Conservation (phyloP, 2,329 filamentous ascomycete genomes). For the Helotiales sp. region DNA sequence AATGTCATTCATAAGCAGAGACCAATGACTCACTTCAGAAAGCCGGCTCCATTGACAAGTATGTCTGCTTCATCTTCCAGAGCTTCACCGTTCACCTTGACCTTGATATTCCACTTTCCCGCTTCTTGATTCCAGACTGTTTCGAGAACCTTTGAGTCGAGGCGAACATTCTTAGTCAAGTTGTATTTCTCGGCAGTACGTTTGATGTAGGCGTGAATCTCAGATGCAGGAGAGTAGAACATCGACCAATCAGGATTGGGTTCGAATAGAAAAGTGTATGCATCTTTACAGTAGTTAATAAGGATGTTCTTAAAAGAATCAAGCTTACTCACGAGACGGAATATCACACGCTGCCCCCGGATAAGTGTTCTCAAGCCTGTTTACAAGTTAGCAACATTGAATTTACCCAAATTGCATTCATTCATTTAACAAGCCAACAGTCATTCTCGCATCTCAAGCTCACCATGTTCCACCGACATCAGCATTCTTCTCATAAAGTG, state of each 20-base stretch:
- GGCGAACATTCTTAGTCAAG: conserved; percentile 61
- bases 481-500: conserved; percentile 58
- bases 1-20: too few species aligned
- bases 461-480: conserved; percentile 56
- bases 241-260: conserved; percentile 72
- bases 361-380: background rate
- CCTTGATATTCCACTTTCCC: conserved; percentile 55
- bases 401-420: too few species aligned
- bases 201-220: conserved; percentile 72
- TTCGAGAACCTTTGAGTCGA: conserved; percentile 59
- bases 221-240: conserved; percentile 66
- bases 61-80: conserved; percentile 59
- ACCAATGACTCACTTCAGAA: conserved; percentile 67
- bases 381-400: background rate
- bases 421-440: too few species aligned
- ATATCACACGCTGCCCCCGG: background rate
- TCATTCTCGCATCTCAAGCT: background rate
- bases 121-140: conserved; percentile 58
- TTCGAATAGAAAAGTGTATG: conserved; percentile 70
- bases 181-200: conserved; percentile 64
- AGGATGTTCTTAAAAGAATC: background rate
- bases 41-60: conserved; percentile 65
- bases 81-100: conserved; percentile 47
- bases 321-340: background rate
- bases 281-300: conserved; percentile 39